Base-by-base conservation (phyloP, 805 yeast species). In the Clavispora asparagi region DNA sequence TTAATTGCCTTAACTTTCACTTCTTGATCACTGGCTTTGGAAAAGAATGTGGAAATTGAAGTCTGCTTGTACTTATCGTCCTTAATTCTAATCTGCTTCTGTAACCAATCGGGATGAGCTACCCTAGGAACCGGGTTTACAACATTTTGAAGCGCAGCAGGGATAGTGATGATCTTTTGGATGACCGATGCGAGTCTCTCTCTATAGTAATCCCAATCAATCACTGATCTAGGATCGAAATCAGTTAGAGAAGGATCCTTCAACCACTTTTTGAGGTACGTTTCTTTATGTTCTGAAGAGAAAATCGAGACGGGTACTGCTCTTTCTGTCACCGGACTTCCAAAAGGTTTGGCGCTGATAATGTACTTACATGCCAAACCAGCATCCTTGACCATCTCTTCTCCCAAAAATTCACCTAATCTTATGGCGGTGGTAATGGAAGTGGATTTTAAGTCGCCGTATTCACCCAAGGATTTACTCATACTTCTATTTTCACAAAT, bases 281-380 rank as follows among this genome's bases (percentile, higher is more conserved):
- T 77, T 49, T 83, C 77, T 62, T 89, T 90, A 44, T 85, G 84
- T 28, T 90, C 97, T 0, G 97, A 84, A 0, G 96, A 85, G 61
- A 94, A 95, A 16, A 94, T 90, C 0, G 97, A 94, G 6, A 95
- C 96, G 0, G 99, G 99, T 39, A 94, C 76, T 0, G 99, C 99
- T 54, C 99, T 77, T 59, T 92, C 98, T 0, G 99, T 89, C 28
- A 91, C 91, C 0, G 99, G 96, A 1, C 95, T 85, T 38, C 84
- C 85, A 17, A 76, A 57, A 1, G 99, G 99, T 53, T 79, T 81
- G 41, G 81, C 79, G 50, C 97, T 83, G 53, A 94, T 91, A 63
- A 94, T 84, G 68, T 89, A 94, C 64, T 89, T 90, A 68, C 97
- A 92, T 6, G 96, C 96, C 49, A 94, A 77, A 51, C 99, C 98